Conservation (phyloP, 352 stramenopile species). For the Phytopythium sindhum region DNA sequence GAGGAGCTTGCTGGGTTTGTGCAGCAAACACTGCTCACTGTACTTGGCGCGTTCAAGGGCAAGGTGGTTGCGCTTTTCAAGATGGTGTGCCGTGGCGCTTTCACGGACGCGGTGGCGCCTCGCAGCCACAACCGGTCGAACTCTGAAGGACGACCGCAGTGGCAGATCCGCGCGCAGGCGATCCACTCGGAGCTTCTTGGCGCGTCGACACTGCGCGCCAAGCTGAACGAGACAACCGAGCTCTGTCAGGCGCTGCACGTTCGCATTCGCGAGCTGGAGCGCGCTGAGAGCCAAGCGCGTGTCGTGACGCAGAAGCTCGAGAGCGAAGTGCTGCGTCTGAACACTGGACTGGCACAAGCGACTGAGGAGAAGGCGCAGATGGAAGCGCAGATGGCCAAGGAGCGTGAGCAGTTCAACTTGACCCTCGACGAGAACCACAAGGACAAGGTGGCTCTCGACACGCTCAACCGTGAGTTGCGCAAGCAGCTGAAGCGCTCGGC, state of each 20-base stretch:
- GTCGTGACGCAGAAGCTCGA: conserved; percentile 80
- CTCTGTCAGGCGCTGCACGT: conserved; percentile 59
- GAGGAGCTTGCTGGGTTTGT: conserved; percentile 45
- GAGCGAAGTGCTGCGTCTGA: conserved; percentile 60
- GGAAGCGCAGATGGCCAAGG: conserved; percentile 51
- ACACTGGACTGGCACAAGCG: background rate
- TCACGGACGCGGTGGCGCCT: conserved; percentile 68
- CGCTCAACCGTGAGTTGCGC: conserved; percentile 67
- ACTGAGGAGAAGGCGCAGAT: conserved; percentile 59
- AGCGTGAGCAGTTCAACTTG: conserved; percentile 72
- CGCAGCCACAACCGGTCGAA: conserved; percentile 19
- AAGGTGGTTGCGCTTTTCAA: conserved; percentile 66
- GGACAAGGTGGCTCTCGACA: conserved; percentile 68
- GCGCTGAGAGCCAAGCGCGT: conserved; percentile 67
- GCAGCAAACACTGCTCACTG: conserved; percentile 37
- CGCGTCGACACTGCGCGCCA: conserved; percentile 54
- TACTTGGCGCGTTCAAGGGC: conserved; percentile 58
- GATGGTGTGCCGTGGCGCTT: conserved; percentile 67
- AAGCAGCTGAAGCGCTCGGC: conserved; percentile 78
- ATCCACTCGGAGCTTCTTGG: conserved; percentile 70
- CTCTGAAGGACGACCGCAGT: conserved; percentile 45
- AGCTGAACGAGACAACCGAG: conserved; percentile 60
- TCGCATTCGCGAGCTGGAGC: conserved; percentile 73
- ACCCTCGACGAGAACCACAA: conserved; percentile 81
- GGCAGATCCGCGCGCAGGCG: conserved; percentile 66